Evolutionary conservation across 2,329 filamentous ascomycete species (phyloP), one percentile per base, ranked within the genome.

Genomic region (Stagonosporopsis chrysanthemi): DNA sequence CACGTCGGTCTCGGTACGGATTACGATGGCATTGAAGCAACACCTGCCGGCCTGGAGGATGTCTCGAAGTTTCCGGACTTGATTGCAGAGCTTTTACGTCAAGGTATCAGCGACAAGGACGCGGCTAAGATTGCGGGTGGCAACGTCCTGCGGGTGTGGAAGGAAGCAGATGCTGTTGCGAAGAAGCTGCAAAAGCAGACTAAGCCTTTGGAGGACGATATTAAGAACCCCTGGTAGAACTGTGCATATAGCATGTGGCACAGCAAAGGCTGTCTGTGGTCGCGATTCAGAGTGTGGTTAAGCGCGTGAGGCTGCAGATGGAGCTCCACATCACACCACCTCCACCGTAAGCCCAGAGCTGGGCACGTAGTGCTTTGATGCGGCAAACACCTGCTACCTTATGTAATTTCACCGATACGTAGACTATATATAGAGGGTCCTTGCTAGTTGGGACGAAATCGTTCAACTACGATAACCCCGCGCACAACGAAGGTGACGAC

Each of bases 1-100:
- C 85, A 97, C 72, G 92, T 97, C 15, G 94, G 93, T 0, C 77
- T 97, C 17, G 94, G 94, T 0, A 92, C 90, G 49, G 94, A 98
- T 74, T 97, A 93, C 73, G 93, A 97, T 73, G 94, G 87, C 8
- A 93, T 93, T 54, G 70, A 74, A 1, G 74, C 67, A 1, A 87
- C 87, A 4, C 92, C 93, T 0, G 73, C 80, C 51, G 94, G 93
- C 0, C 77, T 98, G 44, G 91, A 95, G 35, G 92, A 97, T 74
- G 92, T 97, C 6, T 87, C 88, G 45, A 91, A 91, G 72, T 96
- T 89, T 68, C 93, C 92, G 0, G 85, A 88, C 54, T 78, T 97
- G 41, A 84, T 97, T 8, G 87, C 86, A 3, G 90, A 92, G 75
- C 77, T 97, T 56, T 78, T 97, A 63, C 81, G 81, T 45, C 83